Evolutionary conservation across 2,329 filamentous ascomycete genomes (phyloP).

Genomic region (Neopestalotiopsis rosae): DNA sequence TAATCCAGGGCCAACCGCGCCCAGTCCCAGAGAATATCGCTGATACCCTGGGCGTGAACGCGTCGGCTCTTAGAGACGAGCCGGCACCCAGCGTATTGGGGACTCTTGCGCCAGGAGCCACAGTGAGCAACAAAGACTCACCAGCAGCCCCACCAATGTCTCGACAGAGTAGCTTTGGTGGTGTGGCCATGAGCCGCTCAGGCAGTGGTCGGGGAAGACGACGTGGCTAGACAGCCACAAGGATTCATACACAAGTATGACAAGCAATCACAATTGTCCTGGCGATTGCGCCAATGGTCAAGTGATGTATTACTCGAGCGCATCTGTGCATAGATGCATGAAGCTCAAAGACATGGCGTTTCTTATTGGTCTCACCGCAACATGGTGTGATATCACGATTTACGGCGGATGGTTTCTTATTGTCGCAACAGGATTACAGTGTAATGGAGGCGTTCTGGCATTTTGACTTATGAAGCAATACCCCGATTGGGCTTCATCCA

Average conservation of each 20-base stretch:
- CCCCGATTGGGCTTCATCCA: neutral
- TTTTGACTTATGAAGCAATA: neutral
- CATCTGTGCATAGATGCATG: too few species aligned
- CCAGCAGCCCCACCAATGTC: constrained; percentile 56
- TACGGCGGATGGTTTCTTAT: neutral
- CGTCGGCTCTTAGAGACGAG: constrained; percentile 50
- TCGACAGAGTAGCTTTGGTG: constrained; percentile 60
- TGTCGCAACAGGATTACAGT: neutral
- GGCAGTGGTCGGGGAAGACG: constrained; percentile 47
- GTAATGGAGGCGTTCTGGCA: neutral
- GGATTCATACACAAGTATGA: neutral
- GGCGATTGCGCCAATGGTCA: too few species aligned
- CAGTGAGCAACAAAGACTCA: constrained; percentile 24
- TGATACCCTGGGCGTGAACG: constrained; percentile 55
- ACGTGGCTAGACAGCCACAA: neutral
- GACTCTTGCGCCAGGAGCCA: constrained; percentile 27
- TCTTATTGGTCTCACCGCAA: neutral
- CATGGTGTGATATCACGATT: neutral
- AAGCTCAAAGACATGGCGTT: neutral
- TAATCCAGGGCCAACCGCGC: constrained; percentile 47
- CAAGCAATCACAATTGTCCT: too few species aligned
- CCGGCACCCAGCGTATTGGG: constrained; percentile 33
- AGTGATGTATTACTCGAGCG: too few species aligned
- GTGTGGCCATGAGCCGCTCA: constrained; percentile 61
- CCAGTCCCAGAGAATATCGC: constrained; percentile 54